Evolutionary conservation across 495 filamentous ascomycete species (phyloP), one percentile per base, ranked within the genome.

Genomic region (Penicillium pancosmium): DNA sequence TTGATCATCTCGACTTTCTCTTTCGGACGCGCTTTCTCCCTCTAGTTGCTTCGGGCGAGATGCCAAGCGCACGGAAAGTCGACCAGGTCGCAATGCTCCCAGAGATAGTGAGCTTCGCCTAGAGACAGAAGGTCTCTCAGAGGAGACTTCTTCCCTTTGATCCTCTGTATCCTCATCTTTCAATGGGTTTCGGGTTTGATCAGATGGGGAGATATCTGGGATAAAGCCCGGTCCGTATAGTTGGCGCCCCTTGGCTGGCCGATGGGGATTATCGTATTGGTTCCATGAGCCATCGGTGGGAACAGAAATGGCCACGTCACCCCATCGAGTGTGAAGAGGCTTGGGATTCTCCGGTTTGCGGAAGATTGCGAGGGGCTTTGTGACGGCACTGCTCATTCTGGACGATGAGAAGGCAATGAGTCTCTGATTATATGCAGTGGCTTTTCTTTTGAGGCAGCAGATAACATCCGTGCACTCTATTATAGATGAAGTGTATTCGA

Each of bases 221-320:
- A 73, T 62, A 44, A 65, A 70, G 19, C 70, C 73, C 1, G 68
- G 70, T 15, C 72, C 70, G 15, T 74, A 71, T 1, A 38, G n/a
- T 35, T 57, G 56, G 36, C 54, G 64, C 11, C 60, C 56, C 33
- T 54, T 63, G 10, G 55, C 46, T 8, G 60, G 57, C 13, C 56
- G 63, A 63, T 70, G 67, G n/a, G 72, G 72, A 35, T 72, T 74
- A 11, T 76, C 60, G 51, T 68, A 68, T 55, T 78, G 74, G 18
- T 68, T 75, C 76, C 74, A 79, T 51, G 74, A 72, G 4, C 73
- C 74, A n/a, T 73, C 68, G 27, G 74, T 74, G 4, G 72, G 77
- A 8, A 73, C 72, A 0, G 72, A 69, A 21, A 78, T 77, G 16
- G 56, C 50, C 25, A 72, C 68, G 52, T 79, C 75, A 10, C 76